These are phyloP conservation scores for Paspalum notatum DNA, from an alignment of 176 grass and related monocot genomes.

Conservation along the genomic window DNA sequence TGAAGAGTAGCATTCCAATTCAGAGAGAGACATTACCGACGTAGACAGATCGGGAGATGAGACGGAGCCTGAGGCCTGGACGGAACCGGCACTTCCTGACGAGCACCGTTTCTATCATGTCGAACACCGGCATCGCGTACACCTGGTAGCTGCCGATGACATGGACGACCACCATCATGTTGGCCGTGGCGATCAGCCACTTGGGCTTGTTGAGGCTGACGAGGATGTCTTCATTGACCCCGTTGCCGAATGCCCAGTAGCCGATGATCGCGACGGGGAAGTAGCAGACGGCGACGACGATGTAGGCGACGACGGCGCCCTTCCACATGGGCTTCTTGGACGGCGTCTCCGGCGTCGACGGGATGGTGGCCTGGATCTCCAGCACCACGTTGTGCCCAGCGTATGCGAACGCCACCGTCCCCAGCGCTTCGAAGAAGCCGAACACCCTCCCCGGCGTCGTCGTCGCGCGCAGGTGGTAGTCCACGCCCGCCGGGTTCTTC, in stretches of 20 bases:
- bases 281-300: constrained; percentile 71
- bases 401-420: constrained; percentile 66
- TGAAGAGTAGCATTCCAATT: not conserved
- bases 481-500: not conserved
- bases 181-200: no score
- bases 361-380: constrained; percentile 89
- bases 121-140: not conserved
- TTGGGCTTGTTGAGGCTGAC: constrained; percentile 68
- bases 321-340: constrained; percentile 83
- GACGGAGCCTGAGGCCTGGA: not conserved
- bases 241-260: constrained; percentile 70
- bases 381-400: constrained; percentile 83
- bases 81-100: not conserved
- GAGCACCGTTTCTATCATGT: not conserved
- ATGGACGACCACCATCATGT: no score
- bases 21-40: not conserved
- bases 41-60: not conserved
- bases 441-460: constrained; percentile 31
- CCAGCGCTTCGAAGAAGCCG: constrained; percentile 54
- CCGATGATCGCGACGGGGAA: constrained; percentile 73
- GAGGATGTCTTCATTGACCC: constrained; percentile 78
- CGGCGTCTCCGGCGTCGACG: constrained; percentile 60
- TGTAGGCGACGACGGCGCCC: constrained; percentile 67
- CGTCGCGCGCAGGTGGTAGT: constrained; percentile 46
- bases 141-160: not conserved